A percentile compares a stretch with the other conserved stretches of the same genome.
Conservation (phyloP, 306 rosid species). For the Trichosanthes truncata region DNA sequence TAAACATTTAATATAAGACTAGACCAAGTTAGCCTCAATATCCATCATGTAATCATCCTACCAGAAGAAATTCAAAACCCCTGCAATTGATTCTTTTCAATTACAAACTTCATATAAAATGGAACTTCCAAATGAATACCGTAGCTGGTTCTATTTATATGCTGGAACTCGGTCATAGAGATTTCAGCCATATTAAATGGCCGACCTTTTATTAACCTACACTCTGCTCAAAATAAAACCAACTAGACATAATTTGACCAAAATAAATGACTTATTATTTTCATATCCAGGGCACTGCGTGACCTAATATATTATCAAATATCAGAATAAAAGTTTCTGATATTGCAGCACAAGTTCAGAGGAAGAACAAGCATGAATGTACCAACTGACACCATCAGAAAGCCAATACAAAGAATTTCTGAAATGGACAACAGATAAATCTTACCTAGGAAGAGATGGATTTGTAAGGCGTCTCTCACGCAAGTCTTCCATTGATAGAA, state of each 20-base stretch:
- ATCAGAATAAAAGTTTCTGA: not conserved
- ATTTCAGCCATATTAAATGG: not conserved
- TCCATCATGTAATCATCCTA: not conserved
- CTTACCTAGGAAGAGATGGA: conserved; percentile 80
- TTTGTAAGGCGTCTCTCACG: conserved; percentile 69
- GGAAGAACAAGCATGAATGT: not conserved
- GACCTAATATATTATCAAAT: not conserved
- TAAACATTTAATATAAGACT: not conserved
- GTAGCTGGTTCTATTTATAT: not conserved
- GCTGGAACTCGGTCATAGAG: not conserved
- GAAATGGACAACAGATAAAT: not conserved
- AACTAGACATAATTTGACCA: not conserved
- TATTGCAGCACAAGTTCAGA: not conserved
- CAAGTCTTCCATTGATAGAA: conserved; percentile 74
- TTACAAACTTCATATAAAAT: not conserved
- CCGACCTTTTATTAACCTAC: not conserved
- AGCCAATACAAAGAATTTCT: not conserved
- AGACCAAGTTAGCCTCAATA: not conserved
- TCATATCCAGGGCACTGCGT: not conserved
- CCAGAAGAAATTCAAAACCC: not conserved
- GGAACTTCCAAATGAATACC: not conserved
- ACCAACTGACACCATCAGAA: not conserved
- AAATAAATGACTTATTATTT: not conserved
- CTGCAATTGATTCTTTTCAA: not conserved
- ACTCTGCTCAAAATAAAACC: not conserved